phyloP scores from a whole-genome alignment of 176 grass and related monocot genomes.

The Chloris gayana region DNA sequence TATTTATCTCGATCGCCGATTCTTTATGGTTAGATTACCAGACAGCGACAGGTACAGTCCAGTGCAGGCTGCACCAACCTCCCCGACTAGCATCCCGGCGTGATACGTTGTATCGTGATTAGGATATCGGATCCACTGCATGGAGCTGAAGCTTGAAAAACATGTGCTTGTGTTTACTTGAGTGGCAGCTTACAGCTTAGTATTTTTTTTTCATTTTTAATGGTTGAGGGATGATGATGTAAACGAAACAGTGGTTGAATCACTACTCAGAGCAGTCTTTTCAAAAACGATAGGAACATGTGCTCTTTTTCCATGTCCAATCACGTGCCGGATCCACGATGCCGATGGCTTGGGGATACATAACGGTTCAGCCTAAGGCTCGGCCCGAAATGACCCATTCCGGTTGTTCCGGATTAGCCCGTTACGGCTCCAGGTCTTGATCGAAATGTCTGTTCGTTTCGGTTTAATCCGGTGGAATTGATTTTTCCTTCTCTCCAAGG shows the following conservation, averaged over 20 bases:
- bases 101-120: neutral
- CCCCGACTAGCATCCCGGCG: neutral
- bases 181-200: neutral
- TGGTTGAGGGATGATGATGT: neutral
- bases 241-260: neutral
- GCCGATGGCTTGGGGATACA: neutral
- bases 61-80: conserved; percentile 9
- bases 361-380: conserved; percentile 16
- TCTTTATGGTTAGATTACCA: neutral
- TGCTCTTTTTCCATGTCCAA: neutral
- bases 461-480: too few species aligned
- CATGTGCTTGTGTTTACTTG: neutral
- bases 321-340: neutral
- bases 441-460: too few species aligned
- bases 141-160: neutral
- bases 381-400: too few species aligned
- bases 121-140: neutral
- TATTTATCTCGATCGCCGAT: neutral
- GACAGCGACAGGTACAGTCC: conserved; percentile 2
- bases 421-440: too few species aligned
- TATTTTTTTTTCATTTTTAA: neutral
- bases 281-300: neutral
- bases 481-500: too few species aligned
- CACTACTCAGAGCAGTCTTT: neutral
- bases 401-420: too few species aligned